Base-by-base conservation (phyloP, 139 green algal species). In the Zygnema cylindricum region DNA sequence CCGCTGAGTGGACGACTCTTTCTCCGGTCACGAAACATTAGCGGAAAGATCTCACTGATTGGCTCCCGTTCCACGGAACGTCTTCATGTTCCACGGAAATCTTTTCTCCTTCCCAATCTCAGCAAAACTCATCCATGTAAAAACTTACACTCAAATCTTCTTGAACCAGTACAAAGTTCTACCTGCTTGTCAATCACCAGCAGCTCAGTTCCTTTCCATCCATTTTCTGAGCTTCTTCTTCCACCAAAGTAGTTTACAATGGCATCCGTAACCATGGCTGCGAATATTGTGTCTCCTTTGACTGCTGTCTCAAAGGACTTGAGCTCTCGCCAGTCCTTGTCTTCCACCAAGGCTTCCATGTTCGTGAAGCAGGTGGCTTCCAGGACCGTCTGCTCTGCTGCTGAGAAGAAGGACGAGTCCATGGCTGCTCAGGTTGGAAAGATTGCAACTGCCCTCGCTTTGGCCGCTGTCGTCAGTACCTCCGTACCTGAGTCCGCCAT, bases 121-220 rank as follows among this genome's bases (percentile, higher is more conserved):
- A n/a, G n/a, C n/a, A n/a, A n/a, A n/a, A n/a, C n/a, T n/a, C n/a
- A n/a, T n/a, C n/a, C n/a, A n/a, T n/a, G n/a, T n/a, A n/a, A n/a
- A n/a, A n/a, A n/a, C n/a, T n/a, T n/a, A n/a, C n/a, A n/a, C n/a
- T n/a, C n/a, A n/a, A n/a, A n/a, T n/a, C n/a, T n/a, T n/a, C n/a
- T n/a, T n/a, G n/a, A n/a, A n/a, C n/a, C n/a, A n/a, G n/a, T n/a
- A n/a, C n/a, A n/a, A n/a, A n/a, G n/a, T n/a, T n/a, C n/a, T n/a
- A n/a, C n/a, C n/a, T n/a, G n/a, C n/a, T n/a, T n/a, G n/a, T n/a
- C n/a, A n/a, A n/a, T n/a, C n/a, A n/a, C n/a, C n/a, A n/a, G n/a
- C n/a, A n/a, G n/a, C n/a, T n/a, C n/a, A n/a, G n/a, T n/a, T 97
- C 78, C 97, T 91, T 93, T 98, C 95, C 91, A 97, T 95, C 43